Percentiles rank a stretch among this genome's conserved stretches.
phyloP scores from a whole-genome alignment of 2,329 filamentous ascomycete species.

The Huntiella moniliformis region DNA sequence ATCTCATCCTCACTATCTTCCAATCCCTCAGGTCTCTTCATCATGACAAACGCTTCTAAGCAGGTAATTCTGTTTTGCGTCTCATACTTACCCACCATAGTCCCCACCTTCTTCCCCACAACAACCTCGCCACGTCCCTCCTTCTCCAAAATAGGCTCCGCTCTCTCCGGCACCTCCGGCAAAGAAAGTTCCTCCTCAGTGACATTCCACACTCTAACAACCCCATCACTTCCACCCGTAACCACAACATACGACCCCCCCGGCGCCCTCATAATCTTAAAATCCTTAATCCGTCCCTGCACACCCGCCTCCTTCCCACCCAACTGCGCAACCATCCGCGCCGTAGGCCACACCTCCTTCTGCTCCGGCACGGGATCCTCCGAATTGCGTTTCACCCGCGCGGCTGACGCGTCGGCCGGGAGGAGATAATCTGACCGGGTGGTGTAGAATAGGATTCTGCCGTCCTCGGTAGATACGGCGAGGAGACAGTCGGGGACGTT shows the following conservation, averaged over 20 bases:
- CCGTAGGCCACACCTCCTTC: constrained; percentile 31
- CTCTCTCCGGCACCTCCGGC: constrained; percentile 15
- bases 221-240: constrained; percentile 69
- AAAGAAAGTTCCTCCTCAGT: constrained; percentile 17
- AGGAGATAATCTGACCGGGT: constrained; percentile 35
- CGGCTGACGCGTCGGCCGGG: constrained; percentile 12
- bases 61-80: constrained; percentile 84
- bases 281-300: constrained; percentile 68
- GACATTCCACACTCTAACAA: constrained; percentile 60
- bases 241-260: constrained; percentile 36
- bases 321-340: constrained; percentile 54
- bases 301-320: constrained; percentile 55
- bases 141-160: constrained; percentile 16
- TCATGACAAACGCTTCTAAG: constrained; percentile 70
- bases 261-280: constrained; percentile 40
- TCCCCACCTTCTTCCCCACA: constrained; percentile 30
- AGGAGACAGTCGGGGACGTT: constrained; percentile 30
- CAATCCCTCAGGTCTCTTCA: constrained; percentile 41
- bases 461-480: constrained; percentile 76
- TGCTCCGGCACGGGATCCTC: constrained; percentile 19
- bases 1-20: constrained; percentile 32
- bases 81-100: constrained; percentile 57
- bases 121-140: constrained; percentile 2
- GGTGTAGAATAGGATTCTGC: constrained; percentile 66
- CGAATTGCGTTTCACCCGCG: constrained; percentile 1